Conservation (phyloP, 2,329 filamentous ascomycete genomes). For the Ophiostoma sp. region DNA sequence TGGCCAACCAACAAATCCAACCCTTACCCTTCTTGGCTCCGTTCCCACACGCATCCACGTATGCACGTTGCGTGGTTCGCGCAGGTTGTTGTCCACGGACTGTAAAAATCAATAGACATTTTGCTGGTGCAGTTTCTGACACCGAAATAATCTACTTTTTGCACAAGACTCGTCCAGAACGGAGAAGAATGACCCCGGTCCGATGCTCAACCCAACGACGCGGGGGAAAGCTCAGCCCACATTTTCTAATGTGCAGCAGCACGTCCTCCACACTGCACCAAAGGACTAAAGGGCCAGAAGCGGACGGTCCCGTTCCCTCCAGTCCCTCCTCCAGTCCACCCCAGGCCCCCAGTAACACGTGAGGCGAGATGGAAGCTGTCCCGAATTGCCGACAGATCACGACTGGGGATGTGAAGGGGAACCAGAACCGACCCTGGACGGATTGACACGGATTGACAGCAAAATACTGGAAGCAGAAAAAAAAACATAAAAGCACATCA, state of each 20-base stretch:
- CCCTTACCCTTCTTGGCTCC: neutral
- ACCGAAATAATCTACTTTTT: neutral
- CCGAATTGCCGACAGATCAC: constrained; percentile 2
- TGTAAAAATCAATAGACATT: neutral
- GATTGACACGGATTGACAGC: neutral
- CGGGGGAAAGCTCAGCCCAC: neutral
- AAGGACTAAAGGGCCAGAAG: neutral
- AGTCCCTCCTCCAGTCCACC: neutral
- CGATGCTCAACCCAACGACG: neutral
- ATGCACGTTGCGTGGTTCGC: neutral
- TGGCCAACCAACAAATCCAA: neutral
- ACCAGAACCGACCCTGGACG: no score
- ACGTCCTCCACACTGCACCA: neutral
- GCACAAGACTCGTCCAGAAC: neutral
- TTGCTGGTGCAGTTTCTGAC: neutral
- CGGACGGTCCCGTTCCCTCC: neutral
- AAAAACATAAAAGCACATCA: neutral
- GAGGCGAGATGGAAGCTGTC: neutral
- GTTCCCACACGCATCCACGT: neutral
- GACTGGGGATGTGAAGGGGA: neutral
- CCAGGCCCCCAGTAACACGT: neutral
- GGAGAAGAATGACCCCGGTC: neutral
- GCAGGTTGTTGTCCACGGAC: neutral
- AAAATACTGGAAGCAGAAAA: neutral
- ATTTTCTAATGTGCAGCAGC: neutral